These are phyloP conservation scores for Elsinoe batatas DNA, from an alignment of 2,329 filamentous ascomycete genomes.

Conservation along the genomic window DNA sequence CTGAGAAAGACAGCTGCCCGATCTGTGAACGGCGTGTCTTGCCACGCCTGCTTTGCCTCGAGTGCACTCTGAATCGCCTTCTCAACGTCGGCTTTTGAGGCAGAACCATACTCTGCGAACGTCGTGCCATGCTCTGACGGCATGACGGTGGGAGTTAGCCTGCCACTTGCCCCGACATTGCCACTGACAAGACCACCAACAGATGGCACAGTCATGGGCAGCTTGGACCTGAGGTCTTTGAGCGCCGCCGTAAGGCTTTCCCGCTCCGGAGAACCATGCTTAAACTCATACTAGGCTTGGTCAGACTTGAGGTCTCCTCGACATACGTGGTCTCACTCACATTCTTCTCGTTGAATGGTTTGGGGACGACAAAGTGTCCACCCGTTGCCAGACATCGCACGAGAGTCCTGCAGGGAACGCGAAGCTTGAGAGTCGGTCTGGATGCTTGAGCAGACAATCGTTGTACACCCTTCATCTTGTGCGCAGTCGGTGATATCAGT, in stretches of 20 bases:
- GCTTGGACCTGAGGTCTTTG: neutral
- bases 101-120: conserved; percentile 13
- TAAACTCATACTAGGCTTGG: neutral
- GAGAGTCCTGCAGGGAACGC: neutral
- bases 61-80: conserved; percentile 26
- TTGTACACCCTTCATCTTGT: neutral
- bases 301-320: neutral
- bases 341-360: conserved; percentile 13
- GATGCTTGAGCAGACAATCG: neutral
- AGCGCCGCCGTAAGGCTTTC: conserved; percentile 9
- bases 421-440: neutral
- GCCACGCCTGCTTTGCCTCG: conserved; percentile 27
- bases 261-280: conserved; percentile 11
- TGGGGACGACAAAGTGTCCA: conserved; percentile 12
- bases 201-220: conserved; percentile 13
- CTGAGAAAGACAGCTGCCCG: conserved; percentile 30
- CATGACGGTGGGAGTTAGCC: conserved; percentile 6
- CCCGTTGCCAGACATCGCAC: conserved; percentile 3
- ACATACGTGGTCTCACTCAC: neutral
- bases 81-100: conserved; percentile 14
- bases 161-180: too few relatives aligned
- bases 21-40: conserved; percentile 27
- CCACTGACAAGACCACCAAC: conserved; percentile 10
- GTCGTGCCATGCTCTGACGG: conserved; percentile 12
- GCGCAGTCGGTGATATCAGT: too few relatives aligned